Percentiles rank a stretch among this genome's conserved stretches.
phyloP scores from a whole-genome alignment of 139 green algal species.

The Chara braunii region DNA sequence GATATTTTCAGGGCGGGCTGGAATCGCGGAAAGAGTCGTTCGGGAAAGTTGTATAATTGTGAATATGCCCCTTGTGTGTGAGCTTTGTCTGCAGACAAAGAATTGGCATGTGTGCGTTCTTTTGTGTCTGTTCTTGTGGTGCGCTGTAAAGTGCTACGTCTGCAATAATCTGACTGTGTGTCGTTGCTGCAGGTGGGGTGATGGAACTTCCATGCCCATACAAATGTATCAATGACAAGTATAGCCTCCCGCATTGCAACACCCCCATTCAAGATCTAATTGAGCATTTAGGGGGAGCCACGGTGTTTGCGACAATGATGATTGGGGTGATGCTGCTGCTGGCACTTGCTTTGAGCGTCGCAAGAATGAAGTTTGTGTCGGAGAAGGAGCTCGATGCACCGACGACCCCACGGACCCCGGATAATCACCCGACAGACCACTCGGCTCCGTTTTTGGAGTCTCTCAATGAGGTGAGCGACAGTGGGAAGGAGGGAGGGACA shows the following conservation, averaged over 20 bases:
- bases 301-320: neutral
- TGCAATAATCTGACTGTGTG: no score
- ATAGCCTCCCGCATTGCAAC: constrained; percentile 30
- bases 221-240: constrained; percentile 6
- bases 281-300: constrained; percentile 10
- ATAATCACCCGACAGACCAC: constrained; percentile 11
- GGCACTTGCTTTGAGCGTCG: constrained; percentile 20
- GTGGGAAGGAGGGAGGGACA: neutral
- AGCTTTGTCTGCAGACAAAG: no score
- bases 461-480: constrained; percentile 24
- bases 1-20: no score
- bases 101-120: no score
- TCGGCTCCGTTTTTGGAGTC: constrained; percentile 30
- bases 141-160: no score
- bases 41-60: no score
- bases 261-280: constrained; percentile 27
- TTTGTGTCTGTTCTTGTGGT: no score
- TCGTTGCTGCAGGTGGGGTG: constrained; percentile 34
- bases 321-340: constrained; percentile 20
- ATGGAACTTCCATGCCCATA: constrained; percentile 10
- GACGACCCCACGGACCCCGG: neutral
- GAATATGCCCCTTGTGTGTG: no score
- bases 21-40: no score
- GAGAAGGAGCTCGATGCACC: constrained; percentile 8
- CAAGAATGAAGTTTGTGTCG: neutral